phyloP scores from a whole-genome alignment of 768 basidiomycete genomes.

The Rhodotorula babjevae region DNA sequence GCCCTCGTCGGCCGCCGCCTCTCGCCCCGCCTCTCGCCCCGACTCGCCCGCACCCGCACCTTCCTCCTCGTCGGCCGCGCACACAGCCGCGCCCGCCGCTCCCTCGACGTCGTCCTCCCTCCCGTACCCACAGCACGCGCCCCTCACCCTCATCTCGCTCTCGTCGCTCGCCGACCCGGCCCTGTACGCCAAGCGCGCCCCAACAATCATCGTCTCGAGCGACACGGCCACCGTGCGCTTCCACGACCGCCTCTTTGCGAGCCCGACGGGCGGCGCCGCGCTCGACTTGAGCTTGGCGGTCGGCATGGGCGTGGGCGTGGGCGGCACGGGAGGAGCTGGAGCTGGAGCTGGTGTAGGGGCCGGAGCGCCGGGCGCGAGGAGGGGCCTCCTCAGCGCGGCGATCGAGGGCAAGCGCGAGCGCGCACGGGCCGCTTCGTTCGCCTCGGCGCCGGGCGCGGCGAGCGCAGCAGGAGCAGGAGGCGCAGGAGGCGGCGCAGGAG shows the following conservation, averaged over 20 bases:
- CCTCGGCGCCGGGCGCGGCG: too few species aligned
- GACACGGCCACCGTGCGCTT: conserved; percentile 2
- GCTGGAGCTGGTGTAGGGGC: background rate
- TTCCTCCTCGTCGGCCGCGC: background rate
- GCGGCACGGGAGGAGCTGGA: too few species aligned
- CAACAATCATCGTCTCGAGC: conserved; percentile 30
- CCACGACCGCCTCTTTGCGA: conserved; percentile 24
- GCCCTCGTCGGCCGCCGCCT: conserved; percentile 4
- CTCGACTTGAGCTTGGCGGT: conserved; percentile 12
- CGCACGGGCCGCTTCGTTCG: background rate
- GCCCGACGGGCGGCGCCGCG: conserved; percentile 23
- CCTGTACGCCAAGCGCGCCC: conserved; percentile 28
- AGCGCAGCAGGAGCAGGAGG: background rate
- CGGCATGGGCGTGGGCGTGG: too few species aligned
- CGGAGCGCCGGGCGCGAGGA: background rate
- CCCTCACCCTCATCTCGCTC: conserved; percentile 18
- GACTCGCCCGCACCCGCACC: background rate
- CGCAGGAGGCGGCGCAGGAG: background rate
- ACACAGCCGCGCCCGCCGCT: conserved; percentile 3
- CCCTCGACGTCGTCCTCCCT: conserved; percentile 3
- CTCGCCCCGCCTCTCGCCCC: background rate
- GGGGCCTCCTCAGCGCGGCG: conserved; percentile 1
- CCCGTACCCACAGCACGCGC: conserved; percentile 32
- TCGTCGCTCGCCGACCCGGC: conserved; percentile 16
- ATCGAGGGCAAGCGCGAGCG: conserved; percentile 18